Evolutionary conservation across 768 basidiomycete genomes (phyloP), one percentile per base, ranked within the genome.

Genomic region (Rhodotorula diobovata): DNA sequence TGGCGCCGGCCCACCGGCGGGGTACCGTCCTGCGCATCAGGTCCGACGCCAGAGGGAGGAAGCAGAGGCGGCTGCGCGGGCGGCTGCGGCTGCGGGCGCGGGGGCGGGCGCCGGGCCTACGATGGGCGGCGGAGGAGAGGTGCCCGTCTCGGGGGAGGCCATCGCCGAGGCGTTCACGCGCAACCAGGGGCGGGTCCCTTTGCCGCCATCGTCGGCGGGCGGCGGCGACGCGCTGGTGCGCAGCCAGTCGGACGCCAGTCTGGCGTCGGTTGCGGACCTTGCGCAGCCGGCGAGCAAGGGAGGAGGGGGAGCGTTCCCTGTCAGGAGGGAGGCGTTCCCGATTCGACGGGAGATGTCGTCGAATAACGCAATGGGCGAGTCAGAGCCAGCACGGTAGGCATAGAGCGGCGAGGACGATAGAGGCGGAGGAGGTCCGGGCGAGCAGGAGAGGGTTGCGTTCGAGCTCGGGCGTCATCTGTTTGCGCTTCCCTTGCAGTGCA

Each of bases 161-260:
- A 59, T 59, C 58, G 58, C 58, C 41, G 58, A 59, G 30, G 58
- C 58, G 41, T 59, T 59, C 18, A 21, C 58, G 39, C 58, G 58
- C 12, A 55, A 55, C 54, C 53, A 54, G 53, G 53, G 30, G 14
- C n/a, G 51, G 51, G 7, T 12, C 14, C 41, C 14, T 18, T 43
- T 41, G 39, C 9, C 9, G 5, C 21, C 45, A 46, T n/a, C n/a
- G n/a, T n/a, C n/a, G n/a, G 45, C 10, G 4, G 45, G 45, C 20
- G 45, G 45, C 45, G 45, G 45, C 15, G 45, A 18, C 10, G 50
- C 10, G 10, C 25, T 55, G 9, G 54, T 14, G 51, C 28, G n/a
- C 14, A 34, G 34, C 20, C 9, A 10, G 18, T 35, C 32, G 32
- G 11, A 23, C 18, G 34, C 25, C 18, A 28, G 25, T 11, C 7